Evolutionary conservation across 176 grass and related monocot genomes (phyloP), one percentile per base, ranked within the genome.

Genomic region (Oryza meyeriana): DNA sequence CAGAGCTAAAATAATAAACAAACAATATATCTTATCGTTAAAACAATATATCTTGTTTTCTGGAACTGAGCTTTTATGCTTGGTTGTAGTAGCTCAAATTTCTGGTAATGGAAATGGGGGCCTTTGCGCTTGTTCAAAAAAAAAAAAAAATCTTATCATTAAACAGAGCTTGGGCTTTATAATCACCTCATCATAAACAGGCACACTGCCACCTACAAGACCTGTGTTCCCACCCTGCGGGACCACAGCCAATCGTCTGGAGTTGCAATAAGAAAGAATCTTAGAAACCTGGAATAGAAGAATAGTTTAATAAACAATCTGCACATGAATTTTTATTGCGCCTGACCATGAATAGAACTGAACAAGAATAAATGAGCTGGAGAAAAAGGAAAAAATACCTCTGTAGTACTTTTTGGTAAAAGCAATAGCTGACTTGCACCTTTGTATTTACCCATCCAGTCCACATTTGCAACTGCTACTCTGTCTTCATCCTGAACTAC

Each of bases 221-320:
- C 95, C 95, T 88, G 95, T 97, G 30, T 97, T 97, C 48, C 95
- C 94, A 81, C 95, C 92, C 79, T 97, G 95, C 18, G 90, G 95
- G 68, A 94, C 95, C 64, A 97, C 88, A 25, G 95, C 92, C 84
- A 97, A 78, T 67, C 72, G 77, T 84, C 88, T 97, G 12, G 88
- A 89, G 83, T 97, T 87, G 76, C 95, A 97, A 83, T 94, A 91
- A 80, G 82, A 84, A 94, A 97, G 92, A 85, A 97, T 83, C 87
- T 94, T 97, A 94, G 95, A 94, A 64, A 97, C 92, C 95, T 97
- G 86, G 38, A 85, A 91, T 59, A 86, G 35, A 27, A 83, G 77
- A 81, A 63, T 41, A 16, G 62, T 74, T 80, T 20, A 22, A 76
- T 77, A 84, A 79, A 75, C 22, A 63, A 29, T 16, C 62, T 80